A percentile compares a stretch with the other conserved stretches of the same genome.
Conservation (phyloP, 202 grass and related monocot species). For the Schoenoplectus triqueter region DNA sequence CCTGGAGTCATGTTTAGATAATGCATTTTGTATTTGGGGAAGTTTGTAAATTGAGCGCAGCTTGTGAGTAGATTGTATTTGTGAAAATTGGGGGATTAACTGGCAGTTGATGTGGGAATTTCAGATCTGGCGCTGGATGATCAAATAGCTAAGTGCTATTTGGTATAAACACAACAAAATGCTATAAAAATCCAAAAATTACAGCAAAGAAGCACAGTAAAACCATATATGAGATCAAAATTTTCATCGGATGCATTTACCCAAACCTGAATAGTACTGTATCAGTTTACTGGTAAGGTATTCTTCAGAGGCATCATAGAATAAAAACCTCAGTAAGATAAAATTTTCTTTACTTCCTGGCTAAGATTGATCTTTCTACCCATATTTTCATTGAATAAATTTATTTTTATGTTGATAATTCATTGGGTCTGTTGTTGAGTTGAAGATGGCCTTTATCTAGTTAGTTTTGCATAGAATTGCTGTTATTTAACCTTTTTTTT, state of each 20-base stretch:
- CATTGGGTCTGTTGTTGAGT: background rate
- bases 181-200: background rate
- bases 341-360: background rate
- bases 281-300: background rate
- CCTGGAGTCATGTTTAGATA: background rate
- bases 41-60: background rate
- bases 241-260: background rate
- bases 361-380: background rate
- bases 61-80: slow-evolving; percentile 12
- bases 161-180: background rate
- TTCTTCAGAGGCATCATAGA: background rate
- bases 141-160: background rate
- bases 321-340: background rate
- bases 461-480: background rate
- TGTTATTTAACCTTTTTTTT: background rate
- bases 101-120: background rate
- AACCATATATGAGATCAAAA: background rate
- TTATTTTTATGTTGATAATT: background rate
- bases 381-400: background rate
- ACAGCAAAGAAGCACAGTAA: no score
- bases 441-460: background rate
- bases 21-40: background rate
- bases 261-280: slow-evolving; percentile 15
- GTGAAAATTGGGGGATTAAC: background rate
- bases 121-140: slow-evolving; percentile 2